Evolutionary conservation across 169 alveolate species (phyloP), one percentile per base, ranked within the genome.

Genomic region (Plasmodium adleri): DNA sequence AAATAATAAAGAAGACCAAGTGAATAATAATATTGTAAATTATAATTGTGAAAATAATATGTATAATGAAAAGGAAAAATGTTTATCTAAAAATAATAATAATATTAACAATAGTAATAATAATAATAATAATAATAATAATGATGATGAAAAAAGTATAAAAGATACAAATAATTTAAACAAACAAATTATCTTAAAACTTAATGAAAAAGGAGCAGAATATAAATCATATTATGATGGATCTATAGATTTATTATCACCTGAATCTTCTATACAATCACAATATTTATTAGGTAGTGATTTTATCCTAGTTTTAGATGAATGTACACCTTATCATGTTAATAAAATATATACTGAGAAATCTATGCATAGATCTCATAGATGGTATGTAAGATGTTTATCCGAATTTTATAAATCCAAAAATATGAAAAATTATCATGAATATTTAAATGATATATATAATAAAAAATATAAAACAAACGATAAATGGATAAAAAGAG

Each of bases 361-460:
- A 54, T 62, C 89, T 4, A 76, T 76, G 89, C 89, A 76, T 39
- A 76, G 89, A 17, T 76, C 89, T 1, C 89, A 76, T 64, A 76
- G 89, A 59, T 76, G 89, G 89, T 76, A 76, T 68, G 50, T 76
- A 13, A 63, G 89, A 64, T 76, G 89, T 17, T 58, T 76, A 8
- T 10, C 66, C 9, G 89, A 76, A 49, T 76, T 76, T 64, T 28
- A 76, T 15, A 62, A 52, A 64, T 74, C 89, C 0, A 63, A 49
- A 24, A 76, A 39, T 68, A 76, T 76, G 89, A 26, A 17, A 63
- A 76, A 76, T 76, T 76, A 76, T 43, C 89, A 76, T 76, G 39
- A 28, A 3, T 76, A 76, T 56, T 58, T 76, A 68, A 76, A 76
- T 45, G 59, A 49, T 24, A 47, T 76, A 56, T 64, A 64, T 39